phyloP scores from a whole-genome alignment of 768 basidiomycete species.

The Boletus insuetus region DNA sequence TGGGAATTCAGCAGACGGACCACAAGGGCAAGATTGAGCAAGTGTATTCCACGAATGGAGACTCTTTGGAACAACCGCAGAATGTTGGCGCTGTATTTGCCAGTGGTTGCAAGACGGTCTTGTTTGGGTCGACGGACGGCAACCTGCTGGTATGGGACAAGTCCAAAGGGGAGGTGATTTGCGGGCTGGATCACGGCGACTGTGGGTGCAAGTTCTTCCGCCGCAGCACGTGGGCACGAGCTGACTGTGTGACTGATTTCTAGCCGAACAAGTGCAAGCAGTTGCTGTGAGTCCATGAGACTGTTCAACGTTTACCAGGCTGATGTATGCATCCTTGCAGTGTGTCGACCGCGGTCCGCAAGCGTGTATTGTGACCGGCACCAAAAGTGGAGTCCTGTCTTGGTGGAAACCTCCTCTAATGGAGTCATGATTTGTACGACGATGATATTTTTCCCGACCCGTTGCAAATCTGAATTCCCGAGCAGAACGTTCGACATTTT shows the following conservation, averaged over 20 bases:
- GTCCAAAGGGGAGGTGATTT: conserved; percentile 49
- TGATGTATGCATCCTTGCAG: conserved; percentile 27
- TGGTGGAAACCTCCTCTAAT: conserved; percentile 50
- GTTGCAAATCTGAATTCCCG: conserved; percentile 9
- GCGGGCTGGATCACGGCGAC: conserved; percentile 60
- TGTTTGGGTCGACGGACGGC: conserved; percentile 55
- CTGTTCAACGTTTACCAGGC: conserved; percentile 19
- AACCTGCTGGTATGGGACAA: conserved; percentile 64
- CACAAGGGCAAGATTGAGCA: conserved; percentile 53
- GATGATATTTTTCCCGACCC: conserved; percentile 5
- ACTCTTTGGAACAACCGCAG: conserved; percentile 29
- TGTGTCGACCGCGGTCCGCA: conserved; percentile 44
- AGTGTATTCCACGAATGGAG: conserved; percentile 45
- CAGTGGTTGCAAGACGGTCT: conserved; percentile 47
- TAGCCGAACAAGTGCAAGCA: conserved; percentile 34
- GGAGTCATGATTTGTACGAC: conserved; percentile 29
- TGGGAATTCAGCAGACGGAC: conserved; percentile 48
- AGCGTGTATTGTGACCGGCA: conserved; percentile 52
- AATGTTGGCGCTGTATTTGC: conserved; percentile 54
- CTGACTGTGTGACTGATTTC: conserved; percentile 6
- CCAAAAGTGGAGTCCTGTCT: conserved; percentile 49
- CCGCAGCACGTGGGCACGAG: neutral
- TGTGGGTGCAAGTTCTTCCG: conserved; percentile 36
- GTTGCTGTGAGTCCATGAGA: conserved; percentile 31
- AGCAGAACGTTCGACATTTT: conserved; percentile 7